Evolutionary conservation across 1,139 yeast species (phyloP).

Genomic region (Candida albicans): DNA sequence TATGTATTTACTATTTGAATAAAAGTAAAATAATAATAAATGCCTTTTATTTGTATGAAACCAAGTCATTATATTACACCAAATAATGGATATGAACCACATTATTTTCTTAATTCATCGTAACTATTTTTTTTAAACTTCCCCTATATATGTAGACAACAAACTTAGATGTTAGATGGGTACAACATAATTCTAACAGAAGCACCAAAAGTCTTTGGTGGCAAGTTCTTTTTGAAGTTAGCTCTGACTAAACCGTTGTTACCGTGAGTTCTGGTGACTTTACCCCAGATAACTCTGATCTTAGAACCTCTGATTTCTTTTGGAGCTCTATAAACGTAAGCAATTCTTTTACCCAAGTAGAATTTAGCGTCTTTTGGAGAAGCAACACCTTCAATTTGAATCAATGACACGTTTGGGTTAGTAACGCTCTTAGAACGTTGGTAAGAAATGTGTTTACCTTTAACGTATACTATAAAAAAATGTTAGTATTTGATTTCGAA

Average conservation of each 20-base stretch:
- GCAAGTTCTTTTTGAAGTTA: conserved; percentile 97
- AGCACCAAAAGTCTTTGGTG: conserved; percentile 99
- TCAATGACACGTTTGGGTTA: conserved; percentile 97
- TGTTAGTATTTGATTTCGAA: conserved; percentile 40
- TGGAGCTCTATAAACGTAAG: conserved; percentile 98
- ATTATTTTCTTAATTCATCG: background rate
- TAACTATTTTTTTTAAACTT: conserved; percentile 3
- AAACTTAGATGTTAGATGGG: conserved; percentile 95
- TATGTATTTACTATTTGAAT: conserved; percentile 6
- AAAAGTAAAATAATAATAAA: conserved; percentile 7
- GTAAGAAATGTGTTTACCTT: conserved; percentile 99
- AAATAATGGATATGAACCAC: background rate
- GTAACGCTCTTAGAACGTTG: conserved; percentile 98
- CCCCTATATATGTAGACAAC: background rate
- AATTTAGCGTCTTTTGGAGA: conserved; percentile 93
- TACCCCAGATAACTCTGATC: conserved; percentile 99
- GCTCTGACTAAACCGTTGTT: conserved; percentile 98
- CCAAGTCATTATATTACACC: conserved; percentile 13
- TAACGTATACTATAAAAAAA: conserved; percentile 81
- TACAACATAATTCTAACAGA: conserved; percentile 99
- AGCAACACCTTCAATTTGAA: conserved; percentile 95
- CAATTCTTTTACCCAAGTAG: conserved; percentile 99
- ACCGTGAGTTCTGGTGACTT: conserved; percentile 98
- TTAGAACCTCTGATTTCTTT: conserved; percentile 98
- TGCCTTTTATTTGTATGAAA: conserved; percentile 10